These are phyloP conservation scores for Penicillium arizonense DNA, from an alignment of 495 filamentous ascomycete genomes.

Conservation along the genomic window DNA sequence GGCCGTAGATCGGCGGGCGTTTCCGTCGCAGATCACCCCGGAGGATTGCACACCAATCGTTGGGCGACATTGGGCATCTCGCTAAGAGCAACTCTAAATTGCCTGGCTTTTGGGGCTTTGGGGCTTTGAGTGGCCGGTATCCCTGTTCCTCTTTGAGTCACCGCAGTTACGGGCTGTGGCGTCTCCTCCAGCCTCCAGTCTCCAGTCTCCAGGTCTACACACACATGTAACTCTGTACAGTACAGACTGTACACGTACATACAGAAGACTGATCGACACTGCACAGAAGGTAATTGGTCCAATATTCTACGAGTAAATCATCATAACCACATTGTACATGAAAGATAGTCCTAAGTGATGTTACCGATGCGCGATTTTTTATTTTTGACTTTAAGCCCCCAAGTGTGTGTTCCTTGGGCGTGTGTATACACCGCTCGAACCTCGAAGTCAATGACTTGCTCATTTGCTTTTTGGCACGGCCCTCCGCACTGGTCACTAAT, in stretches of 20 bases:
- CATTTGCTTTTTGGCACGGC: background rate
- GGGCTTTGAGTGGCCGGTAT: background rate
- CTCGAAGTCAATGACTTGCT: background rate
- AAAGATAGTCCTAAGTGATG: no score
- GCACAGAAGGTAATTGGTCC: conserved; percentile 31
- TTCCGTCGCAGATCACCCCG: conserved; percentile 43
- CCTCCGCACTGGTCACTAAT: background rate
- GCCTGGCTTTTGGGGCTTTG: conserved; percentile 3
- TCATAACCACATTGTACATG: background rate
- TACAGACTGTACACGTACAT: background rate
- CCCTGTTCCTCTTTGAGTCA: background rate
- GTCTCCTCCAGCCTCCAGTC: background rate
- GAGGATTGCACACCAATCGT: conserved; percentile 37
- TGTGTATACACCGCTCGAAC: no score
- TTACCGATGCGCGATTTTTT: no score
- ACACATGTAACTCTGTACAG: background rate
- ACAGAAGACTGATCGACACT: conserved; percentile 28
- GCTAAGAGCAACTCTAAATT: conserved; percentile 28
- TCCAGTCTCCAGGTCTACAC: background rate
- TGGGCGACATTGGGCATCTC: conserved; percentile 29
- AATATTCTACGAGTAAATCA: conserved; percentile 29
- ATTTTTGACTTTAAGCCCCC: conserved; percentile 1
- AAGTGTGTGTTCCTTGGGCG: background rate
- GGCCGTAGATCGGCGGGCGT: conserved; percentile 33
- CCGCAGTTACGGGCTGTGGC: background rate